Base-by-base conservation (phyloP, 305 asterid genomes). In the Plantago coronopus region DNA sequence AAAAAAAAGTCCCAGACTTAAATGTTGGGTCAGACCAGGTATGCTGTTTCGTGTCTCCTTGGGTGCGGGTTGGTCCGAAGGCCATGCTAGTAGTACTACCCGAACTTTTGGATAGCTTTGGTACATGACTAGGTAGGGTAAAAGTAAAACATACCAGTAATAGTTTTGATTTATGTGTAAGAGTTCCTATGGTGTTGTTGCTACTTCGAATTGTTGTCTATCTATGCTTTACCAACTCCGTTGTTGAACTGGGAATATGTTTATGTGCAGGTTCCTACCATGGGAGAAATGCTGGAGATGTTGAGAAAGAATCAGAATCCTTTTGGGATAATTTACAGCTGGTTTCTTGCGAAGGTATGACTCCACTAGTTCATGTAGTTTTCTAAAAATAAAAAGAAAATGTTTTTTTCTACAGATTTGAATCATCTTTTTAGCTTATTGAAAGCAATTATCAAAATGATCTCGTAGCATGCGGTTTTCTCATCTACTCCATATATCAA, bases 261-360 rank as follows among this genome's bases (percentile, higher is more conserved):
- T 59, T 77, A 63, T 74, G 62, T 38, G 58, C 81, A 91, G 98
- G 88, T 89, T 69, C 98, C 98, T 15, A 80, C 91, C 14, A 29
- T 75, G 47, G 79, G 78, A 64, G 96, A 91, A 70, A 91, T 91
- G 97, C 40, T 89, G 64, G 83, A 83, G 3, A 77, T 86, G 98
- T 91, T 91, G 94, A 91, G 83, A 85, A 80, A 87, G 71, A 83
- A 91, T 23, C 88, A 83, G 14, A 89, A 91, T 73, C 83, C 69
- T 16, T 84, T 86, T 64, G 96, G 84, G 64, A 91, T 88, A 72
- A 81, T 91, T 44, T 91, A 89, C 81, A 78, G 94, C 80, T 91
- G 98, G 97, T 91, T 84, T 76, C 95, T 91, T 75, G 82, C 98
- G 13, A 83, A 84, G 98, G 98, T 72, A 79, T 72, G 83, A 40